Evolutionary conservation across 371 early-diverging fungal genomes (phyloP), one percentile per base, ranked within the genome.

Genomic region (Saksenaea oblongispora): DNA sequence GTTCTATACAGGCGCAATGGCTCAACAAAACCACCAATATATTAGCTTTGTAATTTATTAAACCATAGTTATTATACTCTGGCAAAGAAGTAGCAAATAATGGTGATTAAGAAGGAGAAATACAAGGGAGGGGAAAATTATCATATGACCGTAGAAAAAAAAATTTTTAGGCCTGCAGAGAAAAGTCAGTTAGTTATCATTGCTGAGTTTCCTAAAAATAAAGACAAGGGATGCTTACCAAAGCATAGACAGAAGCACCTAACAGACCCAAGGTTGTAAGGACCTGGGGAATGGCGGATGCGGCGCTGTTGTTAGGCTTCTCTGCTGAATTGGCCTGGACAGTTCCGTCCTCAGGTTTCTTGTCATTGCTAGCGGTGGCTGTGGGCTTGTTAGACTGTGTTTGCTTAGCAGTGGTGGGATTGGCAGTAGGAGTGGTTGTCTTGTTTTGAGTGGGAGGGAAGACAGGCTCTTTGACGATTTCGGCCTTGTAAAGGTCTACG

Each of bases 401-500:
- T n/a, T 11, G 15, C 11, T 11, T 2, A 39, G 26, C 54, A 17
- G 42, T 22, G 8, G 61, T 42, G 34, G 61, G 61, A 31, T 58
- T 42, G 10, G 59, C 17, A 22, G 69, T 15, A 11, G 64, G 26
- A 13, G 62, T 14, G 67, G 44, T 39, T 28, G 27, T 51, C 47
- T 34, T 61, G 57, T 34, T 31, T 11, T 34, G 41, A 47, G 59
- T 56, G 36, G 85, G 78, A 34, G 82, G 81, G 37, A 71, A 75
- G 17, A 74, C 70, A 53, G 83, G 83, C 2, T 70, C 59, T 3
- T 71, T 39, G 24, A 70, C 66, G 62, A 85, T 66, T 4, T 67
- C 56, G 39, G 84, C 64, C 5, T 73, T 69, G 65, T 81, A 82
- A 65, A 84, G 83, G 10, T 64, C 69, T 9, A 78, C 80, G 24